Conservation (phyloP, 495 filamentous ascomycete genomes). For the Penicillium manginii region DNA sequence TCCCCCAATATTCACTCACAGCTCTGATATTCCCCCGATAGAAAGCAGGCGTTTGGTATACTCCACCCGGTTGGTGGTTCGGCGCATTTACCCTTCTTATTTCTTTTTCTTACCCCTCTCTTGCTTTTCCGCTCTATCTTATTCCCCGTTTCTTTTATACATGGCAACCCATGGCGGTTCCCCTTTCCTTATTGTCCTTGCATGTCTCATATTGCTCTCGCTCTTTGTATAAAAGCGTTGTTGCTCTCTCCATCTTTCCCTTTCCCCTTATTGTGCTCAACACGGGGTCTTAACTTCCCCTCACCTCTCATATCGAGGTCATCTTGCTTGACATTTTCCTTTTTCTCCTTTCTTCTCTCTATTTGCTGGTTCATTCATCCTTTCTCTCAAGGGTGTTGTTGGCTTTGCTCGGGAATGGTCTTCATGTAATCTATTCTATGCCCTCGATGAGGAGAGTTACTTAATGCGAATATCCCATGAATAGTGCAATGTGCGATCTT, state of each 20-base stretch:
- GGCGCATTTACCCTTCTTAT: constrained; percentile 32
- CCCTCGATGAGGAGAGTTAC: constrained; percentile 30
- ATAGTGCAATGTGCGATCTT: background rate
- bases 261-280: constrained; percentile 16
- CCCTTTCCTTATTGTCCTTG: constrained; percentile 16
- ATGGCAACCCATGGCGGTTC: constrained; percentile 10
- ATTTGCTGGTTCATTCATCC: constrained; percentile 13
- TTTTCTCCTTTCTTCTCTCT: constrained; percentile 15
- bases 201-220: constrained; percentile 27
- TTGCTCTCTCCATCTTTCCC: constrained; percentile 6
- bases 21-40: constrained; percentile 50
- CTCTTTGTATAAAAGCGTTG: constrained; percentile 48
- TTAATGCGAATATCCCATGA: constrained; percentile 26
- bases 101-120: constrained; percentile 22
- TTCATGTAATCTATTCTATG: constrained; percentile 36
- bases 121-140: constrained; percentile 14
- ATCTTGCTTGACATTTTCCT: constrained; percentile 22
- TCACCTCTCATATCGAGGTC: constrained; percentile 19
- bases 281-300: constrained; percentile 20
- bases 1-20: constrained; percentile 24
- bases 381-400: constrained; percentile 16
- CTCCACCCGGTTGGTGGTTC: constrained; percentile 35
- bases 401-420: constrained; percentile 27
- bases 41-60: constrained; percentile 53
- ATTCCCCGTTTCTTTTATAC: constrained; percentile 16